Base-by-base conservation (phyloP, 441 rosid species). In the Jatropha podagrica region DNA sequence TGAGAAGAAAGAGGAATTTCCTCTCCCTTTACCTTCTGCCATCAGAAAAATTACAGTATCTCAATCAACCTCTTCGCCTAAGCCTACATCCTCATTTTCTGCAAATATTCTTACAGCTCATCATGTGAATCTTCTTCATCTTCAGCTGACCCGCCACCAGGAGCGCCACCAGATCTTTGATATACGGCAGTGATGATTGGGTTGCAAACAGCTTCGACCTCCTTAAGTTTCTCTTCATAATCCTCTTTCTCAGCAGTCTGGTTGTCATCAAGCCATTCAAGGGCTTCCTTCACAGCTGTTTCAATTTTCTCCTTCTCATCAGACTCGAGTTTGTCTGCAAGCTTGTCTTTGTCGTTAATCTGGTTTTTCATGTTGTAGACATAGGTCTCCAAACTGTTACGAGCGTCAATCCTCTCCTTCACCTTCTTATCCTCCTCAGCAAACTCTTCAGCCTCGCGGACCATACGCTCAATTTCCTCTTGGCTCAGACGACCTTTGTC, bases 361-460 rank as follows among this genome's bases (percentile, higher is more conserved):
- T 95, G 99, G 94, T 93, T 95, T 82, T 93, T 95, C 99, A 95
- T 89, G 95, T 95, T 95, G 84, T 93, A 95, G 13, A 90, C 74
- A 13, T 93, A 95, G 0, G 97, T 93, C 85, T 95, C 99, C 2
- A 95, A 80, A 79, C 91, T 74, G 85, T 95, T 95, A 11, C 98
- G 90, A 0, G 99, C 97, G 69, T 93, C 98, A 4, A 95, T 91
- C 70, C 75, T 89, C 84, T 95, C 98, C 88, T 95, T 93, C 66
- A 95, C 97, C 85, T 91, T 95, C 88, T 92, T 95, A 84, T 95
- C 99, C 78, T 93, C 99, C 81, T 95, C 99, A 0, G 99, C 97
- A 58, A 91, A 95, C 80, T 95, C 99, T 74, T 95, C 98, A 0
- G 99, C 99, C 82, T 95, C 99, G 0, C 84, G 85, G 7, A 95